These are phyloP conservation scores for Aureoboletus auriporus DNA, from an alignment of 768 basidiomycete species.

Conservation along the genomic window DNA sequence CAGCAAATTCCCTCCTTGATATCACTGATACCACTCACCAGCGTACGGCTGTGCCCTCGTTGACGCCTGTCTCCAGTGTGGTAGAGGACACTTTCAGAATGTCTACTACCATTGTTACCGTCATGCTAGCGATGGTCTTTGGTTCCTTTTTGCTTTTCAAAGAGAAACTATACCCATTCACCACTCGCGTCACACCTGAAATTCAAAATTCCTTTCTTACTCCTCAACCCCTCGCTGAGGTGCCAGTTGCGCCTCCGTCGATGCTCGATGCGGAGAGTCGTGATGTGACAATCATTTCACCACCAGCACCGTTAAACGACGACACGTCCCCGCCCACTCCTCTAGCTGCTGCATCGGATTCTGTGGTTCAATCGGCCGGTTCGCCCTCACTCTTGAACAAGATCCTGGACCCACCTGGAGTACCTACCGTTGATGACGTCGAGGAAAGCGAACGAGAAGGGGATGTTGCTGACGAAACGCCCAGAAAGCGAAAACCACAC, in stretches of 20 bases:
- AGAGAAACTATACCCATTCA: constrained; percentile 16
- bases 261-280: constrained; percentile 1
- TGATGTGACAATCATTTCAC: background rate
- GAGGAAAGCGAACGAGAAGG: constrained; percentile 63
- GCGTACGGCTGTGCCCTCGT: constrained; percentile 11
- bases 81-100: constrained; percentile 13
- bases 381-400: constrained; percentile 1
- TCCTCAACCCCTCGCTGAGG: background rate
- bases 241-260: background rate
- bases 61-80: constrained; percentile 10
- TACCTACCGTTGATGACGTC: constrained; percentile 31
- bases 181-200: background rate
- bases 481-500: constrained; percentile 37
- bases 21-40: constrained; percentile 14
- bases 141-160: constrained; percentile 25
- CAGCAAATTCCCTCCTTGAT: constrained; percentile 13
- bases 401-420: constrained; percentile 7
- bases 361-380: constrained; percentile 4
- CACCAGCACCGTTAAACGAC: background rate
- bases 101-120: constrained; percentile 16
- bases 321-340: background rate
- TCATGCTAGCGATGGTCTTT: constrained; percentile 21
- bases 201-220: constrained; percentile 2
- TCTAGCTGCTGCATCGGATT: background rate
- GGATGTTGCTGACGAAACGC: constrained; percentile 35